Base-by-base conservation (phyloP, 2,329 filamentous ascomycete species). In the Botrytis deweyae region DNA sequence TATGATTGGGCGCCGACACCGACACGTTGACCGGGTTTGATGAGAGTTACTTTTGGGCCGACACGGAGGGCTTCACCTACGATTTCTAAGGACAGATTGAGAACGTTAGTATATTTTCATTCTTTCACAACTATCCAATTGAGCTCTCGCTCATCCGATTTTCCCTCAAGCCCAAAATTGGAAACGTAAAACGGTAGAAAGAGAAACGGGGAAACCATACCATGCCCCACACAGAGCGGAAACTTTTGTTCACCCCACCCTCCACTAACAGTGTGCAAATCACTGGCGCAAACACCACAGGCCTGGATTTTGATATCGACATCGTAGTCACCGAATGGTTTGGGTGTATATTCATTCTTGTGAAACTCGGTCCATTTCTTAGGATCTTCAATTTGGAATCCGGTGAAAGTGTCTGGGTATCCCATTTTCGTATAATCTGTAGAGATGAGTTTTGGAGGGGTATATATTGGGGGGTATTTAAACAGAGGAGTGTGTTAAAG, bases 251-350 rank as follows among this genome's bases (percentile, higher is more conserved):
- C 82, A 63, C 86, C 86, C 86, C 85, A 87, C 66, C 85, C 85
- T 76, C 90, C 90, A 79, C 83, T 89, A 81, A 93, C 87, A 74
- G 89, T 93, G 83, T 93, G 91, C 66, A 92, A 85, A 80, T 94
- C 91, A 77, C 88, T 91, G 78, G 91, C 89, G 81, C 92, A 94
- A 71, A 94, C 87, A 80, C 93, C 92, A 80, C 93, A 95, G 81
- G 89, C 91, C 77, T 94, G 90, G 79, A 97, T 91, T 86, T 95
- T 92, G 83, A 97, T 89, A 81, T 97, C 94, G 79, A 97, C 89
- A 81, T 97, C 94, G 83, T 93, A 88, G 81, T 95, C 93, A 77
- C 91, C 93, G 81, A 97, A 97, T 29, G 92, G 92, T 85, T 97
- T 96, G 74, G 95, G 90, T 78, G 90, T 88, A 85, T 93, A 94